Percentiles rank a stretch among this genome's conserved stretches.
These are phyloP conservation scores for Epichloe elymi DNA, from an alignment of 2,329 filamentous ascomycete species.

Conservation along the genomic window DNA sequence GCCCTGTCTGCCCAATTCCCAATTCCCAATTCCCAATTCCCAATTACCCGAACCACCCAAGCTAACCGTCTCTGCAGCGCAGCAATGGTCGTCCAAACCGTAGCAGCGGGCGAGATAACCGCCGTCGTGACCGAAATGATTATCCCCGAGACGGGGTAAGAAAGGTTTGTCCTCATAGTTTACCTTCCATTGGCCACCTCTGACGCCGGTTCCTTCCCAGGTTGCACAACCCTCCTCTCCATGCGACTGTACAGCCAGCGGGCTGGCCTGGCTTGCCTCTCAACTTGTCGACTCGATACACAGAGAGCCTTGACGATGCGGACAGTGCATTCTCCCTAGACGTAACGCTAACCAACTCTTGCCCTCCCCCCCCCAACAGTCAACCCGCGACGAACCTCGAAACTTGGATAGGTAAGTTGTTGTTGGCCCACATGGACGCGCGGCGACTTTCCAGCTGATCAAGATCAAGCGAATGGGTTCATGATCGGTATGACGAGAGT, in stretches of 20 bases:
- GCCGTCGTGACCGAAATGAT: constrained; percentile 23
- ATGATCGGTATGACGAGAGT: constrained; percentile 75
- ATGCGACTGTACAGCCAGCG: constrained; percentile 13
- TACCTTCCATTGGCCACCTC: not conserved
- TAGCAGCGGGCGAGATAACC: constrained; percentile 22
- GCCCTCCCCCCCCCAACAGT: constrained; percentile 34
- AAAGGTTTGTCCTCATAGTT: constrained; percentile 51
- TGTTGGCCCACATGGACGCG: constrained; percentile 6
- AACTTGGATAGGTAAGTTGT: constrained; percentile 54
- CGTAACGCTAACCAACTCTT: constrained; percentile 14
- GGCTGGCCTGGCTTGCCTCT: constrained; percentile 17
- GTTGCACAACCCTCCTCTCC: constrained; percentile 22
- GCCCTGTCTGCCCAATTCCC: not conserved
- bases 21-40: not conserved
- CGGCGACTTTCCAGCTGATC: constrained; percentile 12
- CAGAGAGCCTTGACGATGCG: constrained; percentile 17
- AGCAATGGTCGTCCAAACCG: constrained; percentile 24
- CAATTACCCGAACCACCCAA: not conserved
- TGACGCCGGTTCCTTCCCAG: constrained; percentile 11
- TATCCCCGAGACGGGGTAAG: constrained; percentile 74
- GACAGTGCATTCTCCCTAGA: constrained; percentile 21
- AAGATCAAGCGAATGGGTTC: constrained; percentile 69
- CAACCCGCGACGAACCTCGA: constrained; percentile 47
- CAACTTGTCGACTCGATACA: constrained; percentile 17
- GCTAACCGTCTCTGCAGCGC: constrained; percentile 11